Conservation (phyloP, 768 basidiomycete genomes). For the Peribolospora baueri region DNA sequence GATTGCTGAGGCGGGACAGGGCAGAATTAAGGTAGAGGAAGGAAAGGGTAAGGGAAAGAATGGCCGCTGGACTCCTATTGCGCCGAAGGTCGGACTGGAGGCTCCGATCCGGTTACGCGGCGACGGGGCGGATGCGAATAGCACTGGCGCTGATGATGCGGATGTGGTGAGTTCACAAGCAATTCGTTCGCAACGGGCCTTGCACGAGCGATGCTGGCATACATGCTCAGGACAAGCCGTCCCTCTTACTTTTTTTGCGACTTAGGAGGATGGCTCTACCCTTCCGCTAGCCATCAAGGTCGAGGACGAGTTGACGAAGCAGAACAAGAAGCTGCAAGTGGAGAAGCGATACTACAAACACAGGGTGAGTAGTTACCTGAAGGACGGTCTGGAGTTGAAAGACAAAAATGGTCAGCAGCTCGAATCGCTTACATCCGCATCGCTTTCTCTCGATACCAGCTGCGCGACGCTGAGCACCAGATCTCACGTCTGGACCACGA, state of each 20-base stretch:
- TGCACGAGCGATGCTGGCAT: neutral
- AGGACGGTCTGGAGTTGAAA: neutral
- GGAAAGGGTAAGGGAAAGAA: too few species aligned
- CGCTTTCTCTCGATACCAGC: neutral
- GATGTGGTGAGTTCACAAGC: neutral
- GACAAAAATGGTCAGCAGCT: neutral
- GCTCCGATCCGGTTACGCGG: neutral
- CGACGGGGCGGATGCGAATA: neutral
- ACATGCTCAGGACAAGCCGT: neutral
- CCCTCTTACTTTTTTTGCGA: neutral
- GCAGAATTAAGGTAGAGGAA: too few species aligned
- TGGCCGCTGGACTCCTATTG: too few species aligned
- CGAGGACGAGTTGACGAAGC: neutral
- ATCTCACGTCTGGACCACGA: neutral
- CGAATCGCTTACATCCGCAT: neutral
- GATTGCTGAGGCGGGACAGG: too few species aligned
- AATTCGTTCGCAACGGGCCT: neutral
- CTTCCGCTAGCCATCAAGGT: neutral
- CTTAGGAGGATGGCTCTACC: neutral
- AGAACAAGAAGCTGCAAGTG: slow-evolving; percentile 1
- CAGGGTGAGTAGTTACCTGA: neutral
- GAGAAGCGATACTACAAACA: neutral
- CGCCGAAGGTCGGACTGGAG: neutral
- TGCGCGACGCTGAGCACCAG: neutral
- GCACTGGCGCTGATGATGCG: neutral